A percentile compares a stretch with the other conserved stretches of the same genome.
phyloP scores from a whole-genome alignment of 2,329 filamentous ascomycete species.

The Diaporthe nobilis region DNA sequence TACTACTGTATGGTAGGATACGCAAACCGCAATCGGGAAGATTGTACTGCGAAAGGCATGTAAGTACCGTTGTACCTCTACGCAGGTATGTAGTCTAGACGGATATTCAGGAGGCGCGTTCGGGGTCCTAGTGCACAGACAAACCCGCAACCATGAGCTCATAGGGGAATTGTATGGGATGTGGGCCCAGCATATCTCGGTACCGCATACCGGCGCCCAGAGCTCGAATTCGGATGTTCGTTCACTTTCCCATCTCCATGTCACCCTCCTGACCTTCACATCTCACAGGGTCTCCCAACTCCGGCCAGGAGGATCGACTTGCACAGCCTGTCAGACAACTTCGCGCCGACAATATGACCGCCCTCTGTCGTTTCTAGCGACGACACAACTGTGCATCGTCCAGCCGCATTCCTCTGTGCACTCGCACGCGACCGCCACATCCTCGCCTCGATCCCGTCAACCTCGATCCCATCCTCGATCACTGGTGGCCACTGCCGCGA shows the following conservation, averaged over 20 bases:
- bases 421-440: slow-evolving; percentile 14
- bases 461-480: not conserved
- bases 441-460: slow-evolving; percentile 7
- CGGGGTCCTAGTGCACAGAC: slow-evolving; percentile 19
- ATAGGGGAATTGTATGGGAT: not conserved
- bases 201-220: slow-evolving; percentile 24
- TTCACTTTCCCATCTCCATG: slow-evolving; percentile 24
- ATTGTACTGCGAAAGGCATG: not conserved
- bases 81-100: not conserved
- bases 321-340: slow-evolving; percentile 25
- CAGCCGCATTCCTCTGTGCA: slow-evolving; percentile 34
- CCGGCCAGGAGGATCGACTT: slow-evolving; percentile 19
- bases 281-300: not conserved
- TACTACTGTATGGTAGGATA: not conserved
- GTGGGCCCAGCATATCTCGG: slow-evolving; percentile 11
- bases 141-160: slow-evolving; percentile 26
- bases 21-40: not conserved
- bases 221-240: slow-evolving; percentile 24
- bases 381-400: slow-evolving; percentile 29
- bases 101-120: slow-evolving; percentile 21
- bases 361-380: not conserved
- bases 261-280: slow-evolving; percentile 5
- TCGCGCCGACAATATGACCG: slow-evolving; percentile 24
- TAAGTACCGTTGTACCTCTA: not conserved
- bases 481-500: slow-evolving; percentile 1